Base-by-base conservation (phyloP, 371 early-diverging fungal genomes). In the Haplosporangium sp. region DNA sequence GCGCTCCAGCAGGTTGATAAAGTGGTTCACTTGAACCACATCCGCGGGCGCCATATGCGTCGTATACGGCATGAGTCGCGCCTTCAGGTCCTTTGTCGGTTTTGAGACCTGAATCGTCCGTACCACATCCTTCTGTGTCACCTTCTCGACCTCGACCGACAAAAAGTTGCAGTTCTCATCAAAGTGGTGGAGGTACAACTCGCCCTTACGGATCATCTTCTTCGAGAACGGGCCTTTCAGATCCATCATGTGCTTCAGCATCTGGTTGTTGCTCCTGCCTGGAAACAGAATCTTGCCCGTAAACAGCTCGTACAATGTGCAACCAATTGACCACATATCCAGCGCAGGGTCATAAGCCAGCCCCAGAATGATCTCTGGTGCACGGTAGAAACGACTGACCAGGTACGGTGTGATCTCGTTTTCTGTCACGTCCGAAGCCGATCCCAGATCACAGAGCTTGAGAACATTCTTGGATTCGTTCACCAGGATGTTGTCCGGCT, bases 301-400 rank as follows among this genome's bases (percentile, higher is more conserved):
- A 69, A 91, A 95, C 23, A 99, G 83, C 85, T 99, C 99, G 64
- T 95, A 99, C 38, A 99, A 86, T 14, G 99, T 95, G 81, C 95
- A 97, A 6, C 95, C 99, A n/a, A 97, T 90, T 16, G 99, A 96
- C 99, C 99, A 99, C 65, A 99, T 92, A 80, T 99, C 99, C 57
- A 98, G 84, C 2, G 94, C 91, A 45, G 84, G 86, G 79, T 95
- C 95, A 72, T 96, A 96, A 0, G 93, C 85, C 29, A 95, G 71
- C 0, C 98, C 98, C n/a, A 98, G 82, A 52, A 98, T 98, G 70
- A 99, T 93, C 85, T 99, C 99, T 5, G 99, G 99, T 0, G 99
- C 94, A 45, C 99, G 93, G 77, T 99, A 99, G 86, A 98, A 99
- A 54, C 99, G 89, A 57, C 96, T 96, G 42, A 97, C 96, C 5